Percentiles rank a stretch among this genome's conserved stretches.
These are phyloP conservation scores for Spironucleus salmonicida DNA, from an alignment of 208 protist genomes.

Conservation along the genomic window DNA sequence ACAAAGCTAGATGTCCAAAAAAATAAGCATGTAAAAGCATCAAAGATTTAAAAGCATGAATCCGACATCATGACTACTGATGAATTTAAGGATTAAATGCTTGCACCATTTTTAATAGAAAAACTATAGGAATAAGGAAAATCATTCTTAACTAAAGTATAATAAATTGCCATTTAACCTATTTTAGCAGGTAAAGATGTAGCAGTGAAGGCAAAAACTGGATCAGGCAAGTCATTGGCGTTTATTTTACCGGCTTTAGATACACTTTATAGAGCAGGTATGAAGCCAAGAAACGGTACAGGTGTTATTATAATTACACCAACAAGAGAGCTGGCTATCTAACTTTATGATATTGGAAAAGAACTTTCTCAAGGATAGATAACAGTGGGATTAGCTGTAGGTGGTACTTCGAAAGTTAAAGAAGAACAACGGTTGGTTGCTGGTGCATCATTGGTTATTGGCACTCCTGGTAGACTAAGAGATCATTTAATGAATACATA, in stretches of 20 bases:
- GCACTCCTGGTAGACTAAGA: slow-evolving; percentile 42
- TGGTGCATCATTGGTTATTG: slow-evolving; percentile 33
- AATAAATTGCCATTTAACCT: background rate
- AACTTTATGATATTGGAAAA: slow-evolving; percentile 31
- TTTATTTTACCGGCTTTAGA: slow-evolving; percentile 70
- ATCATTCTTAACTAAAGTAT: background rate
- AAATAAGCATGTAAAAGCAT: no score
- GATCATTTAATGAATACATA: slow-evolving; percentile 39
- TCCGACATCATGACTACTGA: background rate
- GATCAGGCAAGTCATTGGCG: slow-evolving; percentile 69
- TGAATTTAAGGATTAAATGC: background rate
- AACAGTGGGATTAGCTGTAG: slow-evolving; percentile 16
- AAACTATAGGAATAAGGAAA: background rate
- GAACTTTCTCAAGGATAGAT: background rate
- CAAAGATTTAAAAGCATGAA: no score
- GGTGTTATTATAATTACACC: slow-evolving; percentile 37
- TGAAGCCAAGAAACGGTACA: slow-evolving; percentile 21
- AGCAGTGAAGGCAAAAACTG: slow-evolving; percentile 22
- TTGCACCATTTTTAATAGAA: background rate
- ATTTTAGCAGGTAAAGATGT: slow-evolving; percentile 20
- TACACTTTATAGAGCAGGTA: background rate
- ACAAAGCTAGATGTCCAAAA: no score
- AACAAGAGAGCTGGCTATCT: slow-evolving; percentile 39
- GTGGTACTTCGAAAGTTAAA: slow-evolving; percentile 17
- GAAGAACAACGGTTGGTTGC: slow-evolving; percentile 24